These are phyloP conservation scores for Crithidia expoeki DNA, from an alignment of 208 protist species.

Conservation along the genomic window DNA sequence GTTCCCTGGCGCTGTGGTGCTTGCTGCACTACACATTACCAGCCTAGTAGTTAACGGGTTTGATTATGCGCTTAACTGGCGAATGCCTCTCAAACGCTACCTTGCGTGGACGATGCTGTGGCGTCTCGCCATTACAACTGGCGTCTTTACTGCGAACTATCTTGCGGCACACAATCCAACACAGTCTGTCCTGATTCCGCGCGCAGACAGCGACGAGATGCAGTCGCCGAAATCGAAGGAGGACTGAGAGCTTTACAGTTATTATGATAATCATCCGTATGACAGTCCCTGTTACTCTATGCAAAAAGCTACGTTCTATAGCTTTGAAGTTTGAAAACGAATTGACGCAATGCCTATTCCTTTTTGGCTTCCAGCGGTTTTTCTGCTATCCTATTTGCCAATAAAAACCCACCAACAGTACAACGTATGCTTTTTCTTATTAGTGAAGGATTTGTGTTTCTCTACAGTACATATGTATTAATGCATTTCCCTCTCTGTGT, in stretches of 20 bases:
- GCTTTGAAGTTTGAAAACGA: no score
- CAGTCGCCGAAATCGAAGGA: not conserved
- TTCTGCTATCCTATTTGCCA: slow-evolving; percentile 11
- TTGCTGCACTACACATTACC: slow-evolving; percentile 28
- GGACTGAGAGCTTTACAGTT: not conserved
- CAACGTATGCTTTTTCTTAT: not conserved
- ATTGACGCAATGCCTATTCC: not conserved
- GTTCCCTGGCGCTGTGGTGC: slow-evolving; percentile 36
- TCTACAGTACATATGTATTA: no score
- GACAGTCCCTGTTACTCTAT: no score
- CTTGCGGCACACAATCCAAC: slow-evolving; percentile 46
- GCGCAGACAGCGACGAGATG: slow-evolving; percentile 9
- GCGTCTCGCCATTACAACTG: slow-evolving; percentile 31
- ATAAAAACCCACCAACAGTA: not conserved
- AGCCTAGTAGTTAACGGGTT: slow-evolving; percentile 34
- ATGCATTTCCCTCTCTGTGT: no score
- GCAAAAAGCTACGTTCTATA: no score
- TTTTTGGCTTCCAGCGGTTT: not conserved
- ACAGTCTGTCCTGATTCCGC: slow-evolving; percentile 40
- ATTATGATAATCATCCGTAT: not conserved
- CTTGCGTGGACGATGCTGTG: slow-evolving; percentile 46
- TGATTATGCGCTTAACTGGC: slow-evolving; percentile 38
- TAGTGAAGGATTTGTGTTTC: no score
- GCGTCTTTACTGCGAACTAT: slow-evolving; percentile 45
- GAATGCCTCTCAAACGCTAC: slow-evolving; percentile 39